Evolutionary conservation across 768 basidiomycete species (phyloP).

Genomic region (Termitomyces heimii): DNA sequence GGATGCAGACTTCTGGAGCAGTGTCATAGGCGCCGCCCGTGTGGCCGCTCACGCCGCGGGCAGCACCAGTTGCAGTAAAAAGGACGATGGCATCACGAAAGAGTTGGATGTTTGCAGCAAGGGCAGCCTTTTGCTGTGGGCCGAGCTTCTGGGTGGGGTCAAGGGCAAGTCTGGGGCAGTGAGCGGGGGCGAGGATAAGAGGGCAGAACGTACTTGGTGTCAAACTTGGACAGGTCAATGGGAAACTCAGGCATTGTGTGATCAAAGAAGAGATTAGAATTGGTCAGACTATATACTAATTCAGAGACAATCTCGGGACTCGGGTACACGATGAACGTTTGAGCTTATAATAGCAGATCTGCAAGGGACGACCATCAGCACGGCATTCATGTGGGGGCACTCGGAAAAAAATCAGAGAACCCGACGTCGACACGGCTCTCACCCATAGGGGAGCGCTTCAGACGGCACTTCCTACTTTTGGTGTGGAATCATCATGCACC

Average conservation of each 20-base stretch:
- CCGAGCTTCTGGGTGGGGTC: conserved; percentile 66
- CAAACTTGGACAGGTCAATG: conserved; percentile 72
- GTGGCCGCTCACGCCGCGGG: conserved; percentile 83
- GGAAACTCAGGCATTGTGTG: conserved; percentile 46
- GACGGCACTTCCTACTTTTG: conserved; percentile 59
- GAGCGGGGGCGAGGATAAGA: too few relatives aligned
- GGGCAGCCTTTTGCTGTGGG: conserved; percentile 43
- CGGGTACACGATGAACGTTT: not conserved
- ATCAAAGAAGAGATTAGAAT: not conserved
- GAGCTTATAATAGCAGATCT: not conserved
- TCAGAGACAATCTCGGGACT: conserved; percentile 3
- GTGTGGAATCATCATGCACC: conserved; percentile 37
- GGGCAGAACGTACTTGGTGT: conserved; percentile 56
- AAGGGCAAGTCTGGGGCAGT: conserved; percentile 66
- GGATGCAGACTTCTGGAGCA: conserved; percentile 78
- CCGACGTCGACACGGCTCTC: conserved; percentile 43
- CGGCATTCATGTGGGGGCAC: conserved; percentile 5
- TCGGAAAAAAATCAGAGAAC: conserved; percentile 47
- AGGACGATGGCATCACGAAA: conserved; percentile 81
- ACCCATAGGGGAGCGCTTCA: conserved; percentile 33
- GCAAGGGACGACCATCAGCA: not conserved
- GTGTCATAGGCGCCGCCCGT: conserved; percentile 76
- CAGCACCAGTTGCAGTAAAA: conserved; percentile 83
- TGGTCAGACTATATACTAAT: not conserved
- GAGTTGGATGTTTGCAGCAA: conserved; percentile 70